Base-by-base conservation (phyloP, 306 rosid genomes). In the Hylodesmum podocarpum region DNA sequence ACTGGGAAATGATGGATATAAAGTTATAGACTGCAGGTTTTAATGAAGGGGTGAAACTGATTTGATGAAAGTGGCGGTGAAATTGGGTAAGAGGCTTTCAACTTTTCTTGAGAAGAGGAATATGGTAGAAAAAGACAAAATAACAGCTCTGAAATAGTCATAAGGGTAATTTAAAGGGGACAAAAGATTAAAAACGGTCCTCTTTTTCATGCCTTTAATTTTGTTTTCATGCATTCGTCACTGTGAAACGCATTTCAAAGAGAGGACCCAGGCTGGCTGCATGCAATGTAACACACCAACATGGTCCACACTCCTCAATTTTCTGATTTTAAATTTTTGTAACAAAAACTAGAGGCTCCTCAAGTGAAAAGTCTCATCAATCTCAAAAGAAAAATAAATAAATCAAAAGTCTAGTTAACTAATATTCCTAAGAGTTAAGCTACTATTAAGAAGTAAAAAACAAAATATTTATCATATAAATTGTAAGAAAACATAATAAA, bases 61-160 rank as follows among this genome's bases (percentile, higher is more conserved):
- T 63, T 22, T 36, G 46, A 63, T 41, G 29, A 1, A 25, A 55
- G n/a, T 24, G 3, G 6, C 5, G 61, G 31, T 19, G 24, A 3
- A 59, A 31, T 10, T 8, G 41, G 9, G 40, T 59, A 18, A 61
- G 49, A 33, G 62, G n/a, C n/a, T 37, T 67, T 33, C 25, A 8
- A 27, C 1, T 11, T 70, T 75, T 59, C 15, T 74, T 29, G 59
- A 29, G 44, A 64, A 53, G 80, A 47, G 33, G 22, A 77, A 76
- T 57, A 24, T 9, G 25, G 37, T n/a, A 41, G 70, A 69, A 84
- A 75, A 71, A 3, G 84, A 80, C 82, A 62, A 80, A 66, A 78
- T 50, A 70, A 47, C 57, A 66, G 78, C 18, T 24, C 66, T 28
- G 5, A 73, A 66, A n/a, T n/a, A n/a, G 50, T 55, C 77, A 78